These are phyloP conservation scores for Viola pubescens DNA, from an alignment of 441 rosid genomes.

Conservation along the genomic window DNA sequence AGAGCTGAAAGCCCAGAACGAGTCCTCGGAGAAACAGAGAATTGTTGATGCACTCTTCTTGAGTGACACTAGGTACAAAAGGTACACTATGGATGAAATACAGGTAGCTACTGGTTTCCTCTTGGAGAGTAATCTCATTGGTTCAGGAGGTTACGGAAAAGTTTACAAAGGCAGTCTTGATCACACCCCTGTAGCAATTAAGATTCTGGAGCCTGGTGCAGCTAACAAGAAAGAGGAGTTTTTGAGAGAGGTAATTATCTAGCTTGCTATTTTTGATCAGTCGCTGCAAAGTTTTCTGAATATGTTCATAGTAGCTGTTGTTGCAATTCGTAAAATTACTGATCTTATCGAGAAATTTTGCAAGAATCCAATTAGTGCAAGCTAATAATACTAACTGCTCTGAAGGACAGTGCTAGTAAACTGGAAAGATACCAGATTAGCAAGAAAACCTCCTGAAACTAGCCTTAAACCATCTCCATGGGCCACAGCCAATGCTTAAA, in stretches of 20 bases:
- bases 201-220: constrained; percentile 56
- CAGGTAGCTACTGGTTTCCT: constrained; percentile 56
- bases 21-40: constrained; percentile 59
- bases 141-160: constrained; percentile 79
- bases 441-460: too few species aligned
- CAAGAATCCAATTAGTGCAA: constrained; percentile 1
- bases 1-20: constrained; percentile 52
- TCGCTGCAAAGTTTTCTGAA: neutral
- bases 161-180: constrained; percentile 79
- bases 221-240: constrained; percentile 60
- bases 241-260: constrained; percentile 58
- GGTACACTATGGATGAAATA: constrained; percentile 53
- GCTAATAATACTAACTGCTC: neutral
- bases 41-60: constrained; percentile 50
- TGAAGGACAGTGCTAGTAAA: neutral
- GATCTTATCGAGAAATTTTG: neutral
- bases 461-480: too few species aligned
- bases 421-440: too few species aligned
- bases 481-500: too few species aligned
- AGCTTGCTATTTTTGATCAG: neutral
- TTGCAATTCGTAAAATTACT: neutral
- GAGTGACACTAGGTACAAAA: constrained; percentile 60
- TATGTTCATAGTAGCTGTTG: neutral
- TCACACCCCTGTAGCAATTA: constrained; percentile 77
- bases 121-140: constrained; percentile 55